Evolutionary conservation across 306 rosid species (phyloP).

Genomic region (Acacia confusa): DNA sequence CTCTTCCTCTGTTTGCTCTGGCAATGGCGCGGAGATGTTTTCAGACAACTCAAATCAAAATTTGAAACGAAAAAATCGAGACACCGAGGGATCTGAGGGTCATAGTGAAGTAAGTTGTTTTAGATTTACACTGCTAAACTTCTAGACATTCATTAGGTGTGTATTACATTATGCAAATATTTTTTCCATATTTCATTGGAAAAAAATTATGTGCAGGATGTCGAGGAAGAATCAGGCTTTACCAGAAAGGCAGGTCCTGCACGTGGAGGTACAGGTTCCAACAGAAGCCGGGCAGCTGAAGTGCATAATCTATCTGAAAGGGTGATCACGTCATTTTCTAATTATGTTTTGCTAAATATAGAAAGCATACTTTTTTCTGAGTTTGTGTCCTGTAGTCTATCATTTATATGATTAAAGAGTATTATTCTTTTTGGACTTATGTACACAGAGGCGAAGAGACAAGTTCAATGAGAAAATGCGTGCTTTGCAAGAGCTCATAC

Average conservation of each 20-base stretch:
- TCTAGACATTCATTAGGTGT: no score
- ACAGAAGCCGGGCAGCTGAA: constrained; percentile 96
- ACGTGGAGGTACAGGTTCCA: constrained; percentile 52
- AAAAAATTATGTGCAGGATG: constrained; percentile 49
- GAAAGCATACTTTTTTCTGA: no score
- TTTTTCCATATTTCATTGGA: no score
- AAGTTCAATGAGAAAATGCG: constrained; percentile 97
- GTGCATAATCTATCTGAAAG: constrained; percentile 98
- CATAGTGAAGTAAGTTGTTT: constrained; percentile 78
- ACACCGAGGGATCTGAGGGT: constrained; percentile 77
- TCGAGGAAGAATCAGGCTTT: constrained; percentile 75
- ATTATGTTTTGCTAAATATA: no score
- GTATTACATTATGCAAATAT: no score
- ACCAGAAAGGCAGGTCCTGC: constrained; percentile 51
- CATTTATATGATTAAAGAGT: no score
- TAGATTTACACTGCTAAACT: no score
- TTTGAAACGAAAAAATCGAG: constrained; percentile 72
- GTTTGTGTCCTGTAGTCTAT: neutral
- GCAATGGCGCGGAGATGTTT: constrained; percentile 60
- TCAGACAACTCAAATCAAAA: constrained; percentile 48
- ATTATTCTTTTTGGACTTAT: no score
- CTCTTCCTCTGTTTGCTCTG: constrained; percentile 88
- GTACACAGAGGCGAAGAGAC: constrained; percentile 83
- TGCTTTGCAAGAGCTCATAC: constrained; percentile 93
- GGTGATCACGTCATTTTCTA: constrained; percentile 46